Conservation (phyloP, 1,284 basidiomycete species). For the Chiua sp. region DNA sequence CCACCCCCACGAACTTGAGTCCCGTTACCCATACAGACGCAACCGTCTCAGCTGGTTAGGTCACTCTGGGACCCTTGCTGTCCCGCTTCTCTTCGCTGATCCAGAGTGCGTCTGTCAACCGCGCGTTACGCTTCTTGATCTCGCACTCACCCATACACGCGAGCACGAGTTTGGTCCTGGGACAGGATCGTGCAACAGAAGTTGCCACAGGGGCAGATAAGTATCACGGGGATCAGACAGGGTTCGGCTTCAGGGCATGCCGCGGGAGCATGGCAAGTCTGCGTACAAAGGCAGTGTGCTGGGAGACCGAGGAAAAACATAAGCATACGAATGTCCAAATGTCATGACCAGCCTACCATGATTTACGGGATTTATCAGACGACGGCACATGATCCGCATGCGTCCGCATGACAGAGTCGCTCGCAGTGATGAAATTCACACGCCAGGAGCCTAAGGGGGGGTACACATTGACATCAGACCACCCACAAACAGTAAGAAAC, state of each 20-base stretch:
- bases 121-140: conserved; percentile 83
- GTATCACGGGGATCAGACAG: conserved; percentile 67
- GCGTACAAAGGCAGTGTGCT: conserved; percentile 72
- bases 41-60: conserved; percentile 67
- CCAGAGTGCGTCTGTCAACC: conserved; percentile 87
- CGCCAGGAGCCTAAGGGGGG: conserved; percentile 54
- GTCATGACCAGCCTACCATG: conserved; percentile 60
- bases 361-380: conserved; percentile 84
- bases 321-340: not conserved
- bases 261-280: conserved; percentile 85
- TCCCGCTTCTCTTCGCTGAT: conserved; percentile 60
- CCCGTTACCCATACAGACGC: conserved; percentile 52
- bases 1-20: conserved; percentile 68
- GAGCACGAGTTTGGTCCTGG: conserved; percentile 47
- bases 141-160: conserved; percentile 85
- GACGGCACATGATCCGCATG: conserved; percentile 77
- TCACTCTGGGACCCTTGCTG: conserved; percentile 42
- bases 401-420: conserved; percentile 77
- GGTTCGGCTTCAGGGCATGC: conserved; percentile 80
- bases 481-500: not conserved
- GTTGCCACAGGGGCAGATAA: conserved; percentile 84
- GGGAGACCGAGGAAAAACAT: conserved; percentile 49
- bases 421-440: conserved; percentile 91
- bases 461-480: conserved; percentile 1
- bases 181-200: conserved; percentile 78